phyloP scores from a whole-genome alignment of 352 stramenopile genomes.

The Phytophthora sp. region DNA sequence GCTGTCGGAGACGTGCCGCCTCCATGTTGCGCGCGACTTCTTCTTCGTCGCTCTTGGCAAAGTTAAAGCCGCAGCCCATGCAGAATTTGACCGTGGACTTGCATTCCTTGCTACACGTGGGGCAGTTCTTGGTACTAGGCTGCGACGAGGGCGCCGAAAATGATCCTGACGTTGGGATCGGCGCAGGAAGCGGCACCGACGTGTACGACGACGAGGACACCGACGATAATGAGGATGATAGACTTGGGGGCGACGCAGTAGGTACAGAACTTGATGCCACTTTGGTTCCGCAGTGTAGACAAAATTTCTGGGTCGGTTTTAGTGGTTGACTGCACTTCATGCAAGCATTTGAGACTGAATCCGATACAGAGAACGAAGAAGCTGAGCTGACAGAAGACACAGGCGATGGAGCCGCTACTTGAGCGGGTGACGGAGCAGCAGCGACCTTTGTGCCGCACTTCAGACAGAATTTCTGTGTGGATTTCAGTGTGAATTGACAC shows the following conservation, averaged over 20 bases:
- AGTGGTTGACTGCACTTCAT: conserved; percentile 53
- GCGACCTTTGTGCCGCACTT: conserved; percentile 62
- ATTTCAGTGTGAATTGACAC: conserved; percentile 59
- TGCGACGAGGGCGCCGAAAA: conserved; percentile 43
- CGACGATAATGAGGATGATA: conserved; percentile 37
- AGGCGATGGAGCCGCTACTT: conserved; percentile 28
- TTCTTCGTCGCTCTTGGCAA: conserved; percentile 75
- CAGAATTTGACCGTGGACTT: conserved; percentile 85
- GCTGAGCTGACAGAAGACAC: conserved; percentile 40
- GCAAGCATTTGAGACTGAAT: conserved; percentile 38
- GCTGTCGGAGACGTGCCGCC: conserved; percentile 53
- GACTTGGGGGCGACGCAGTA: conserved; percentile 26
- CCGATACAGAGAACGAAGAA: conserved; percentile 33
- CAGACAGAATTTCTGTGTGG: conserved; percentile 82
- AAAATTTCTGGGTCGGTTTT: conserved; percentile 78
- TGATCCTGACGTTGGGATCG: conserved; percentile 56
- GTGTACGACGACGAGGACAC: conserved; percentile 39
- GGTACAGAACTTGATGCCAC: conserved; percentile 24
- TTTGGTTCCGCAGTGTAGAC: conserved; percentile 77
- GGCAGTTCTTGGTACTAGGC: conserved; percentile 63
- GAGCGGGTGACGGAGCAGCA: conserved; percentile 14
- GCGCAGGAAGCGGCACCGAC: conserved; percentile 58
- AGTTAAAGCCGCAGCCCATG: conserved; percentile 82
- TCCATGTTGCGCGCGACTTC: conserved; percentile 81
- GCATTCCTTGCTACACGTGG: conserved; percentile 70